These are phyloP conservation scores for Hericium erinaceus DNA, from an alignment of 768 basidiomycete genomes.

Conservation along the genomic window DNA sequence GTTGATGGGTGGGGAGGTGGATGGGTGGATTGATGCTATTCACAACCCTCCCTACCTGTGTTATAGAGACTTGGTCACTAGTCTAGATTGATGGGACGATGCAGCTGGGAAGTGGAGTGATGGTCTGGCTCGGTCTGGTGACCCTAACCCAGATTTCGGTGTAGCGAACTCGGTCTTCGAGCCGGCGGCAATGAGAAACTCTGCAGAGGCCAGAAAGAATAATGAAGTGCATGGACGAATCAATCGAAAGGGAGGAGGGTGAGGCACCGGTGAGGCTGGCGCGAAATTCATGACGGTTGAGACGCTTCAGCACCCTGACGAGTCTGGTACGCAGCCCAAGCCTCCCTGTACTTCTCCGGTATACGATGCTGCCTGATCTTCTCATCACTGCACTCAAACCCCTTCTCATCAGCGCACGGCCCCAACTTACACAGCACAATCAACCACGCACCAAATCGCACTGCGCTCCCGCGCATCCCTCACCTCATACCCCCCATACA, in stretches of 20 bases:
- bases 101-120: not conserved
- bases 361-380: constrained; percentile 10
- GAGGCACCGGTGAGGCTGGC: too few relatives aligned
- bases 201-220: not conserved
- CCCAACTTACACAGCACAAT: too few relatives aligned
- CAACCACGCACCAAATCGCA: constrained; percentile 8
- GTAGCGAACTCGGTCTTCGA: not conserved
- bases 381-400: constrained; percentile 5
- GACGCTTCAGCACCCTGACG: not conserved
- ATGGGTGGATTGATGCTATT: too few relatives aligned
- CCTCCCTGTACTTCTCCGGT: constrained; percentile 5
- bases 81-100: too few relatives aligned
- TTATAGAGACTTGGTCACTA: too few relatives aligned
- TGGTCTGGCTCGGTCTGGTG: not conserved
- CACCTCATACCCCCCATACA: constrained; percentile 13
- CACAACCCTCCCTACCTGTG: too few relatives aligned
- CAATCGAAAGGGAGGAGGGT: not conserved
- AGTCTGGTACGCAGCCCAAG: constrained; percentile 2
- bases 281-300: too few relatives aligned
- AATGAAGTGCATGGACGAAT: not conserved
- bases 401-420: not conserved
- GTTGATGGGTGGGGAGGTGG: too few relatives aligned
- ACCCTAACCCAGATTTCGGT: not conserved
- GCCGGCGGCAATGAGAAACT: not conserved
- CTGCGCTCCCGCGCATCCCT: constrained; percentile 3